Conservation (phyloP, 345 rosid species). For the Boechera retrofracta region DNA sequence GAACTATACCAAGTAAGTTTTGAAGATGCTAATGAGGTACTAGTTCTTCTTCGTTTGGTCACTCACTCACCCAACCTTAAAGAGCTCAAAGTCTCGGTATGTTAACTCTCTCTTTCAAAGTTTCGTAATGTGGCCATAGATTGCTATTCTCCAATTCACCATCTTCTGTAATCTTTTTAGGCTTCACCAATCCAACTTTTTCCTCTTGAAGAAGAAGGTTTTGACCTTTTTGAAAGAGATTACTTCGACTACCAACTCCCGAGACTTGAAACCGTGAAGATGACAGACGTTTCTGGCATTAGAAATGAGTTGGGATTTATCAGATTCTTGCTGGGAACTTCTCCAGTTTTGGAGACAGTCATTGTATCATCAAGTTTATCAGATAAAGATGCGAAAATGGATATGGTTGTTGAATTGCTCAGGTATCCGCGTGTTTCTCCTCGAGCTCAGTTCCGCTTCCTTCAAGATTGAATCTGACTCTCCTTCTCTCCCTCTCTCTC, state of each 20-base stretch:
- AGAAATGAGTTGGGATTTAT: slow-evolving; percentile 83
- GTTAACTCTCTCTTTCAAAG: slow-evolving; percentile 40
- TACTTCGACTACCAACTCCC: slow-evolving; percentile 55
- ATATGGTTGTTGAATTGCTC: slow-evolving; percentile 71
- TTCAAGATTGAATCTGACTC: slow-evolving; percentile 53
- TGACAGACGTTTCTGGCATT: slow-evolving; percentile 73
- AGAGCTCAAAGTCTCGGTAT: slow-evolving; percentile 80
- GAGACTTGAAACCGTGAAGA: slow-evolving; percentile 65
- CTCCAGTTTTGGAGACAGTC: slow-evolving; percentile 68
- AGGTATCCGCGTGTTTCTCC: slow-evolving; percentile 80
- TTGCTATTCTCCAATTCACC: not conserved
- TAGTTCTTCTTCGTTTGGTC: slow-evolving; percentile 80
- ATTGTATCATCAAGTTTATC: slow-evolving; percentile 61
- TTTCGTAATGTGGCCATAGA: not conserved
- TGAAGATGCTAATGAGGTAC: slow-evolving; percentile 84
- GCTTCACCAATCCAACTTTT: slow-evolving; percentile 65
- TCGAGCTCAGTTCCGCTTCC: slow-evolving; percentile 66
- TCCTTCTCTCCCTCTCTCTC: not conserved
- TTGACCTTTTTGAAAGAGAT: slow-evolving; percentile 65
- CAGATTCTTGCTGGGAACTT: slow-evolving; percentile 72
- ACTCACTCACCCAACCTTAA: slow-evolving; percentile 78
- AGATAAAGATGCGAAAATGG: slow-evolving; percentile 58
- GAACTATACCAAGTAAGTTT: slow-evolving; percentile 87
- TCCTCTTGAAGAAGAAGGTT: slow-evolving; percentile 58
- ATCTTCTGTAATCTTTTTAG: slow-evolving; percentile 41